phyloP scores from a whole-genome alignment of 192 early-diverging fungal genomes.

The Entomortierella beljakovae region DNA sequence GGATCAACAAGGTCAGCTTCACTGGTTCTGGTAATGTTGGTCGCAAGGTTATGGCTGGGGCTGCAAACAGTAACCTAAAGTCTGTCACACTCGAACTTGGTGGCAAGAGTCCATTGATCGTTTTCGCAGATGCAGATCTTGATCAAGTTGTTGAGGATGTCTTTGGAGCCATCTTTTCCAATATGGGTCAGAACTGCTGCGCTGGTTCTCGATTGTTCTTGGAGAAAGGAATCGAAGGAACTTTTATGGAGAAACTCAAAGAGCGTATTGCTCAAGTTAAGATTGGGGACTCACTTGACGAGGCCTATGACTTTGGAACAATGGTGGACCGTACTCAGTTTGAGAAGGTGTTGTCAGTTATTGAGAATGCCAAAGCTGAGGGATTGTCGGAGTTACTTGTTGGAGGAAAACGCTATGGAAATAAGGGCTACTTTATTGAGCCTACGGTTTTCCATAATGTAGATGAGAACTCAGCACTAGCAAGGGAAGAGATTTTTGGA shows the following conservation, averaged over 20 bases:
- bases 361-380: conserved; percentile 70
- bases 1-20: conserved; percentile 79
- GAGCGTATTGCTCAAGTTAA: conserved; percentile 57
- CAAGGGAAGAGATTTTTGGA: conserved; percentile 90
- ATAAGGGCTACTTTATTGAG: conserved; percentile 81
- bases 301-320: conserved; percentile 74
- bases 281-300: conserved; percentile 78
- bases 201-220: conserved; percentile 85
- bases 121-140: conserved; percentile 84
- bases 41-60: conserved; percentile 64
- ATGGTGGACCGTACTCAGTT: conserved; percentile 75
- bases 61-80: conserved; percentile 76
- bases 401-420: conserved; percentile 71
- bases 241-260: conserved; percentile 76
- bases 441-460: conserved; percentile 83
- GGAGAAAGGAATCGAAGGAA: conserved; percentile 72
- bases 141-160: conserved; percentile 77
- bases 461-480: conserved; percentile 62
- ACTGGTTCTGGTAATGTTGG: conserved; percentile 81
- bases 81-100: conserved; percentile 88
- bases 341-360: conserved; percentile 68
- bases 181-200: conserved; percentile 89
- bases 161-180: conserved; percentile 77
- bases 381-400: conserved; percentile 61
- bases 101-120: conserved; percentile 88